Evolutionary conservation across 2,329 filamentous ascomycete species (phyloP), one percentile per base, ranked within the genome.

Genomic region (Fusarium hainanense): DNA sequence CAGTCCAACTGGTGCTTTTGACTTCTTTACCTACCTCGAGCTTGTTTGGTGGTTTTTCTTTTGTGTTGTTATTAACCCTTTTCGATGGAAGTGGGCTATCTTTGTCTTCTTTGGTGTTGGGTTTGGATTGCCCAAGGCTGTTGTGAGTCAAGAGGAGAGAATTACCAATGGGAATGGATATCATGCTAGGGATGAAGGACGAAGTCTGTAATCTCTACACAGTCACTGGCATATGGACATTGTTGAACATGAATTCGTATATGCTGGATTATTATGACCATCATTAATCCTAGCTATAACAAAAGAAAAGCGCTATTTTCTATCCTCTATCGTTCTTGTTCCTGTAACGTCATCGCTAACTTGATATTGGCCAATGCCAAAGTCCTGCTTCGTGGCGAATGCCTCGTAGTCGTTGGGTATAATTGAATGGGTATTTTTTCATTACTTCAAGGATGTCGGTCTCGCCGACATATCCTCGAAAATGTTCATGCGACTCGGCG

Each of bases 11-110:
- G 89, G 88, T 0, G 92, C 93, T 0, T 95, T 97, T 74, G 93
- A 97, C 77, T 97, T 97, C 82, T 96, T 97, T 77, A 97, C 93
- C 0, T 97, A 97, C 74, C 85, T 92, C 0, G 93, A 97, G 79
- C 82, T 97, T 52, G 76, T 96, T 7, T 97, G 92, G 84, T 97
- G 93, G 93, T 96, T 95, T 70, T 77, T 89, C 8, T 97, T 96
- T 75, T 91, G 91, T 59, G 89, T 95, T 43, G 82, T 86, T 7
- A 86, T 96, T 73, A 97, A 97, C 76, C 93, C 93, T 0, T 97
- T 97, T 79, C 83, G 93, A 11, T 97, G 93, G 93, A 97, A 97
- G 82, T 97, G 93, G 93, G 92, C 90, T 0, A 77, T 90, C 0
- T 97, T 97, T 76, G 92, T 97, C 18, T 90, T 97, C 73, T 91